Percentiles rank a stretch among this genome's conserved stretches.
Conservation (phyloP, 495 filamentous ascomycete species). For the Terfezia claveryi region DNA sequence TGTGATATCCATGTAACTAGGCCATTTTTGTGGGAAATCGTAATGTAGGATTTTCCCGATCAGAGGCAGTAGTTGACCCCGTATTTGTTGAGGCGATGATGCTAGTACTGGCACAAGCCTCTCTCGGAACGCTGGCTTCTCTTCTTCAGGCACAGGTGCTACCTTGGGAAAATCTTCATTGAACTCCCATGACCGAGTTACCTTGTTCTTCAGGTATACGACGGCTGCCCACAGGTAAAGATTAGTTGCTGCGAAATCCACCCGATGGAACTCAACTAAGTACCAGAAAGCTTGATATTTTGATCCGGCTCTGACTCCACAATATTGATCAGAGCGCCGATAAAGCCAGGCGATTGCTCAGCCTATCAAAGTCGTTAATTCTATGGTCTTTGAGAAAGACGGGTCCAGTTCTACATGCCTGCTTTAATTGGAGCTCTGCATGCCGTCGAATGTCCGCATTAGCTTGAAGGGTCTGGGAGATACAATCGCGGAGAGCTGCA, state of each 20-base stretch:
- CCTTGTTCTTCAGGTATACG: conserved; percentile 92
- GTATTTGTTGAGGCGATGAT: conserved; percentile 52
- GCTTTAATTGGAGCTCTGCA: conserved; percentile 83
- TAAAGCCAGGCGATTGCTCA: conserved; percentile 74
- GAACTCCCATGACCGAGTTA: conserved; percentile 69
- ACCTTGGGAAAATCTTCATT: conserved; percentile 46
- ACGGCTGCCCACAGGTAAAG: conserved; percentile 39
- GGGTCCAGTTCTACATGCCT: conserved; percentile 35
- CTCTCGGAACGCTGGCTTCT: conserved; percentile 69
- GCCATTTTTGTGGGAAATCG: conserved; percentile 90
- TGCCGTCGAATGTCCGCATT: conserved; percentile 67
- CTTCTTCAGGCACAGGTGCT: conserved; percentile 55
- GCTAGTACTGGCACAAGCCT: conserved; percentile 75
- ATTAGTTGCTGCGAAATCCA: not conserved
- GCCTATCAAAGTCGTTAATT: conserved; percentile 33
- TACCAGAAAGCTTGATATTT: conserved; percentile 72
- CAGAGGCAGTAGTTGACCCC: conserved; percentile 74
- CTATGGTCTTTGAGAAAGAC: no score
- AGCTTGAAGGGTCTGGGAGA: conserved; percentile 64
- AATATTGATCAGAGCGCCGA: conserved; percentile 75
- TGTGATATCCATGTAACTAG: conserved; percentile 75
- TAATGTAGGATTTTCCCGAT: conserved; percentile 87
- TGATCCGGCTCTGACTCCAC: conserved; percentile 67
- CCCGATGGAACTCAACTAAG: conserved; percentile 13
- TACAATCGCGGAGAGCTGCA: conserved; percentile 61